Evolutionary conservation across 306 rosid species (phyloP).

Genomic region (Arachis stenosperma): DNA sequence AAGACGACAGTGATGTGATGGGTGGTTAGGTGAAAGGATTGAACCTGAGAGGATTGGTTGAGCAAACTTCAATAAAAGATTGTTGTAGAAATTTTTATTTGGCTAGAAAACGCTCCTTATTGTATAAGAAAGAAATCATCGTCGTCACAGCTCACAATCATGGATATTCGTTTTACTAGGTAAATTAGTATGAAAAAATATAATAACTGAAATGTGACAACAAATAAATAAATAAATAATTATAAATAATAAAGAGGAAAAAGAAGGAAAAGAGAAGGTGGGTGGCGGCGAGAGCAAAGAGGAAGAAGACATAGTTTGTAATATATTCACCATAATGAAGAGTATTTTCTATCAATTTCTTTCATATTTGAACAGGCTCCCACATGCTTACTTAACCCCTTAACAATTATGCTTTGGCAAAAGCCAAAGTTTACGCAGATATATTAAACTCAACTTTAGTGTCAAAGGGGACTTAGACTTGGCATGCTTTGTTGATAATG

Average conservation of each 20-base stretch:
- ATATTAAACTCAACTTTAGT: slow-evolving; percentile 24
- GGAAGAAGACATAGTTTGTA: no score
- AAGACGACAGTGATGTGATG: slow-evolving; percentile 23
- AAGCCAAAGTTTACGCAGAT: slow-evolving; percentile 39
- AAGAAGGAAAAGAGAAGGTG: no score
- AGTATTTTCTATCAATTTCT: background rate
- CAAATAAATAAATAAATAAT: no score
- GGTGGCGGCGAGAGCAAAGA: no score
- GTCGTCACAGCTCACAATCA: background rate
- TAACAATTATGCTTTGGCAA: slow-evolving; percentile 7
- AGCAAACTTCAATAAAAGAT: background rate
- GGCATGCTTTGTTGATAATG: slow-evolving; percentile 10
- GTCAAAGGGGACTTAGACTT: slow-evolving; percentile 29
- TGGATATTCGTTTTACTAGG: no score
- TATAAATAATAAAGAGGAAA: no score
- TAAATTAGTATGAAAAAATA: background rate
- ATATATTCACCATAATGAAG: background rate
- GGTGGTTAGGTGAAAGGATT: slow-evolving; percentile 9
- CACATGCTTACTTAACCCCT: slow-evolving; percentile 19
- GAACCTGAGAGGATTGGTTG: slow-evolving; percentile 34
- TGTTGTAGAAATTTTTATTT: background rate
- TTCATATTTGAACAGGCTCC: background rate
- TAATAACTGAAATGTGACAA: background rate
- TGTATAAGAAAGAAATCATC: background rate
- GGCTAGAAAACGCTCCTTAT: background rate